These are phyloP conservation scores for Pueraria montana DNA, from an alignment of 306 rosid species.

Conservation along the genomic window DNA sequence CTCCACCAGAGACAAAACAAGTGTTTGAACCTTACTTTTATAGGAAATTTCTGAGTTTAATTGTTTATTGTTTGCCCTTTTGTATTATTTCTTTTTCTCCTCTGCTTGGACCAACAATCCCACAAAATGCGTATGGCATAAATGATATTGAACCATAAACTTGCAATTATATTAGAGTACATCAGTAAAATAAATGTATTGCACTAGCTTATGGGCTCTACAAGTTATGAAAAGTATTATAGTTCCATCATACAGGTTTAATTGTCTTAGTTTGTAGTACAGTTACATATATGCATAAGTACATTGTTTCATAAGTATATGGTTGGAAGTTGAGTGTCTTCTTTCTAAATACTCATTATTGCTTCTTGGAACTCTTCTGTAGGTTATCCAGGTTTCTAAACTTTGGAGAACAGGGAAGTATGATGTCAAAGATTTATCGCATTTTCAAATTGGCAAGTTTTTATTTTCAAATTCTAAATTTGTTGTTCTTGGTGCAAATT, in stretches of 20 bases:
- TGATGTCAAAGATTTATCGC: slow-evolving; percentile 28
- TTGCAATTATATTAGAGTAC: not conserved
- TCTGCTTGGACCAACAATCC: not conserved
- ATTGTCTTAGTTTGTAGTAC: not conserved
- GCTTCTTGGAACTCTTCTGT: slow-evolving; percentile 38
- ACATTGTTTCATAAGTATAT: slow-evolving; percentile 1
- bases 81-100: not conserved
- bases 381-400: slow-evolving; percentile 38
- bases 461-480: slow-evolving; percentile 14
- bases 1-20: not conserved
- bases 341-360: slow-evolving; percentile 31
- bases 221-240: not conserved
- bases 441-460: slow-evolving; percentile 40
- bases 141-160: not conserved
- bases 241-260: slow-evolving; percentile 15
- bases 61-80: not conserved
- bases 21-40: not conserved
- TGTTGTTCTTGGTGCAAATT: slow-evolving; percentile 23
- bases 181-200: no score
- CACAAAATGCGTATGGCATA: not conserved
- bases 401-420: not conserved
- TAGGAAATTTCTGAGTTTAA: not conserved
- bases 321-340: slow-evolving; percentile 6
- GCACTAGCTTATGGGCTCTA: slow-evolving; percentile 5
- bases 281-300: not conserved